phyloP scores from a whole-genome alignment of 2,329 filamentous ascomycete species.

The Pseudopyricularia javanii region DNA sequence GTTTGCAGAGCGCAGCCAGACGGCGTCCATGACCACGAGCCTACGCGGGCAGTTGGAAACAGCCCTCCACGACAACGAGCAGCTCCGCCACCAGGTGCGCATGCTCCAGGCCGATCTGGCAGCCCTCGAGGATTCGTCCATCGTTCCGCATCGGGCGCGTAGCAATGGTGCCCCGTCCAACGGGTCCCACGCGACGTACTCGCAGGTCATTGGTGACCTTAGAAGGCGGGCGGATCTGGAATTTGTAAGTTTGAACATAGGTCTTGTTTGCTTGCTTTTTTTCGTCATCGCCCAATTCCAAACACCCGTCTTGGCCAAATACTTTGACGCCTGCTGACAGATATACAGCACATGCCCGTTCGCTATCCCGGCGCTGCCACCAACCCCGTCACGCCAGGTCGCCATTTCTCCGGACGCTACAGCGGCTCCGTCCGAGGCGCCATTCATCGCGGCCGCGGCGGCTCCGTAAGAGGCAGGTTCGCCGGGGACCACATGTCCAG shows the following conservation, averaged over 20 bases:
- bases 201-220: neutral
- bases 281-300: no score
- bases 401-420: neutral
- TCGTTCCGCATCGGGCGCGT: neutral
- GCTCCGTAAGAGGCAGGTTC: neutral
- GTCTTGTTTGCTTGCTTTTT: no score
- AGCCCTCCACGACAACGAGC: slow-evolving; percentile 5
- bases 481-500: neutral
- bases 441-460: neutral
- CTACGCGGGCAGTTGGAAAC: slow-evolving; percentile 7
- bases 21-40: slow-evolving; percentile 5
- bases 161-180: neutral
- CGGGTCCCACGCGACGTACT: neutral
- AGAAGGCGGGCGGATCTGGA: neutral
- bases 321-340: neutral
- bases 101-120: neutral
- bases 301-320: neutral
- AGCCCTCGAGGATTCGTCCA: neutral
- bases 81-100: slow-evolving; percentile 3
- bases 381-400: neutral
- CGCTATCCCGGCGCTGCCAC: neutral
- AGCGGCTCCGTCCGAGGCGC: neutral
- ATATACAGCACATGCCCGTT: neutral
- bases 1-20: slow-evolving; percentile 5
- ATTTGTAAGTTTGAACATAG: neutral